Conservation (phyloP, 306 rosid species). For the Erythrophleum fordii region DNA sequence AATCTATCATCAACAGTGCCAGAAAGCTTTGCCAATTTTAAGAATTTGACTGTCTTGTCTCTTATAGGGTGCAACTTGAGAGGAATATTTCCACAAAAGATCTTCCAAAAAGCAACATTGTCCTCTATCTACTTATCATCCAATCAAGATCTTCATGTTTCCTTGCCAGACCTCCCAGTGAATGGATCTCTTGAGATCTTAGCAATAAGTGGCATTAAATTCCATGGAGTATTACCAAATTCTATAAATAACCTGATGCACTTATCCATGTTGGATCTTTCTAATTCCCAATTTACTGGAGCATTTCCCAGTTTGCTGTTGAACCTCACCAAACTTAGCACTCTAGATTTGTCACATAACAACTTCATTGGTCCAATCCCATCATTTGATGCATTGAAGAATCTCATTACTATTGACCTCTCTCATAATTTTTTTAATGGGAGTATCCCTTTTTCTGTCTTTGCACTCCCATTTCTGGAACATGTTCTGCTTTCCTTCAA, state of each 20-base stretch:
- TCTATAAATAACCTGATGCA: neutral
- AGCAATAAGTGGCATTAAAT: too few species aligned
- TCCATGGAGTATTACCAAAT: too few species aligned
- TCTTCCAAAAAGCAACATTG: slow-evolving; percentile 13
- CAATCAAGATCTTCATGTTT: too few species aligned
- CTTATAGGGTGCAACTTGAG: neutral
- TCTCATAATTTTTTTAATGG: too few species aligned
- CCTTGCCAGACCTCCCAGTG: too few species aligned
- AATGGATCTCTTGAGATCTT: too few species aligned
- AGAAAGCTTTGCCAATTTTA: slow-evolving; percentile 10
- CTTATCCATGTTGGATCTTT: neutral
- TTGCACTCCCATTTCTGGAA: neutral
- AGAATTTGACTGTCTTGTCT: neutral
- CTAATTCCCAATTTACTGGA: neutral
- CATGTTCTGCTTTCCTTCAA: neutral
- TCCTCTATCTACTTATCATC: too few species aligned
- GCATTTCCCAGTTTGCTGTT: neutral
- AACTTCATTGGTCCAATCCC: neutral
- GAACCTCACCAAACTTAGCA: neutral
- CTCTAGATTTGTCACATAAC: neutral
- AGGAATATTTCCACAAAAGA: slow-evolving; percentile 37
- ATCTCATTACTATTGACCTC: too few species aligned
- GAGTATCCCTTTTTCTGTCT: neutral
- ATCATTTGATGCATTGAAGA: too few species aligned
- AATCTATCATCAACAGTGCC: slow-evolving; percentile 28